These are phyloP conservation scores for Solanum hybrid DNA, from an alignment of 305 asterid genomes.

Conservation along the genomic window DNA sequence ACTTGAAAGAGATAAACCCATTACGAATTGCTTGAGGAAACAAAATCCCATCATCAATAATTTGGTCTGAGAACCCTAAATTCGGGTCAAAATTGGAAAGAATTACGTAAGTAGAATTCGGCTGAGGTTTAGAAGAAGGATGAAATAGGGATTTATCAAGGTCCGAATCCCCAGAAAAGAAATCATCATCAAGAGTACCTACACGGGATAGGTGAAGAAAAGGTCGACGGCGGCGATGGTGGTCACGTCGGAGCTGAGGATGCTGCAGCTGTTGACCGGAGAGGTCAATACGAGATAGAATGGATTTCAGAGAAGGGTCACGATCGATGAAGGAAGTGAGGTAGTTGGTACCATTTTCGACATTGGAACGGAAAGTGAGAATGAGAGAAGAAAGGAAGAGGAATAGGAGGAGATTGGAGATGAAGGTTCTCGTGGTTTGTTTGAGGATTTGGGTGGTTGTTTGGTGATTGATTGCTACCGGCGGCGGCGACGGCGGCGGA, in stretches of 20 bases:
- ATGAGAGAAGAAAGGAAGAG: constrained; percentile 56
- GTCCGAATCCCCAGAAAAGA: constrained; percentile 82
- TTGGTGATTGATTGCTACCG: constrained; percentile 30
- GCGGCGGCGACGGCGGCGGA: constrained; percentile 12
- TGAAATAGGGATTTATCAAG: constrained; percentile 58
- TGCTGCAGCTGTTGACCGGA: constrained; percentile 23
- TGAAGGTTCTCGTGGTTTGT: constrained; percentile 35
- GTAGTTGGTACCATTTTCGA: constrained; percentile 57
- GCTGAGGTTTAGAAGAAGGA: constrained; percentile 27
- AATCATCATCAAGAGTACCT: constrained; percentile 73
- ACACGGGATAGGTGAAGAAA: constrained; percentile 41
- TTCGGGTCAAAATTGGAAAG: constrained; percentile 36
- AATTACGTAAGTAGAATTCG: constrained; percentile 36
- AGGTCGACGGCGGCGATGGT: constrained; percentile 42
- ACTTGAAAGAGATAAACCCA: constrained; percentile 38
- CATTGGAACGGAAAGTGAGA: constrained; percentile 77
- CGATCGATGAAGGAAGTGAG: constrained; percentile 65
- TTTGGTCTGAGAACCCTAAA: constrained; percentile 39
- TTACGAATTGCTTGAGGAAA: constrained; percentile 33
- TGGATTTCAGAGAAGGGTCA: constrained; percentile 65
- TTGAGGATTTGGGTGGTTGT: constrained; percentile 55
- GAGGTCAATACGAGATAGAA: constrained; percentile 67
- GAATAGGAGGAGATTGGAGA: constrained; percentile 45
- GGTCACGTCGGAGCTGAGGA: constrained; percentile 23
- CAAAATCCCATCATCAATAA: constrained; percentile 41